Percentiles rank a stretch among this genome's conserved stretches.
These are phyloP conservation scores for Petrea volubilis DNA, from an alignment of 257 asterid species.

Conservation along the genomic window DNA sequence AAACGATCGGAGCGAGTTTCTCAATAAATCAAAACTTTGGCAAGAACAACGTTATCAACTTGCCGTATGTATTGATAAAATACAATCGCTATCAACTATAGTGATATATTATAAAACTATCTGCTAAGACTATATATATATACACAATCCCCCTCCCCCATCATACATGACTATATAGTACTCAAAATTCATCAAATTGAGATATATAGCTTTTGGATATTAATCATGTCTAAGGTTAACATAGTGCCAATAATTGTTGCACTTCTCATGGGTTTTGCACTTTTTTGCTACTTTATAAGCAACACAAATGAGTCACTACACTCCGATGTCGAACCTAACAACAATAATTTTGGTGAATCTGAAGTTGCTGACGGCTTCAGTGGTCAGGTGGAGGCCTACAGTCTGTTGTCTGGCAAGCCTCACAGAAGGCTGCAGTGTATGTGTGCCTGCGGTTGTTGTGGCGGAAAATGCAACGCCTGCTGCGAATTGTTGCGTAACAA, in stretches of 20 bases:
- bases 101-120: not conserved
- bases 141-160: not conserved
- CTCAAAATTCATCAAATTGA: not conserved
- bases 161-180: not conserved
- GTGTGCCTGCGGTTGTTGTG: slow-evolving; percentile 28
- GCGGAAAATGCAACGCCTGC: slow-evolving; percentile 16
- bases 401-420: not conserved
- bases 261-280: not conserved
- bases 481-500: slow-evolving; percentile 4
- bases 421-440: not conserved
- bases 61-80: not conserved
- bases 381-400: not conserved
- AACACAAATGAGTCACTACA: not conserved
- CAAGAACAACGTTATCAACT: no score
- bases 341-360: not conserved
- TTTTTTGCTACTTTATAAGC: not conserved
- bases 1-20: no score
- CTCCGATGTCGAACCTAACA: not conserved
- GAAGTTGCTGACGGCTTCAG: not conserved
- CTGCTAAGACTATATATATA: not conserved
- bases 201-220: not conserved
- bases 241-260: not conserved
- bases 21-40: no score
- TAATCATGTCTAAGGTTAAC: not conserved
- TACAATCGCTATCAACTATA: not conserved